A percentile compares a stretch with the other conserved stretches of the same genome.
Conservation (phyloP, 768 basidiomycete species). For the Aureoboletus auriporus region DNA sequence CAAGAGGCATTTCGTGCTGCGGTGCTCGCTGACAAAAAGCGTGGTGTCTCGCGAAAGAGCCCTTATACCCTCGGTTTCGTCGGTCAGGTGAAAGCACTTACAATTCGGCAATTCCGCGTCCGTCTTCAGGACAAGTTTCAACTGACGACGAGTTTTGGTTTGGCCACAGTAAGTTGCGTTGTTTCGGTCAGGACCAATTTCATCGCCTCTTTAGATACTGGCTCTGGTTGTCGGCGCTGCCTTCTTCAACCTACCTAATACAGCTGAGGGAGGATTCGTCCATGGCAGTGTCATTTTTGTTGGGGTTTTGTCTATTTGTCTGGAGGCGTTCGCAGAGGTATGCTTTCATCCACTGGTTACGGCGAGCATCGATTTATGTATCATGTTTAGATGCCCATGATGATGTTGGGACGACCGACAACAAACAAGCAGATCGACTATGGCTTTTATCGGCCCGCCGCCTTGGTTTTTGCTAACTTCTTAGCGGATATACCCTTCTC, state of each 20-base stretch:
- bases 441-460: slow-evolving; percentile 64
- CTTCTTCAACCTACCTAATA: slow-evolving; percentile 68
- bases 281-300: slow-evolving; percentile 79
- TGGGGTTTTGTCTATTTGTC: slow-evolving; percentile 59
- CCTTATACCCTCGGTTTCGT: slow-evolving; percentile 80
- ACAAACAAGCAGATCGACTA: slow-evolving; percentile 64
- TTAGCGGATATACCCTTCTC: slow-evolving; percentile 70
- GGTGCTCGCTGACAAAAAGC: slow-evolving; percentile 73
- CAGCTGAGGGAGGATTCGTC: slow-evolving; percentile 82
- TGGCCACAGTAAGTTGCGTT: slow-evolving; percentile 50
- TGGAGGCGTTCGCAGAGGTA: slow-evolving; percentile 73
- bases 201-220: slow-evolving; percentile 5
- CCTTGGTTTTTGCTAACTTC: slow-evolving; percentile 62
- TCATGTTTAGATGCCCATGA: slow-evolving; percentile 52
- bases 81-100: slow-evolving; percentile 69
- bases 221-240: slow-evolving; percentile 69
- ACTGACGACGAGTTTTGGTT: slow-evolving; percentile 62
- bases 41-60: slow-evolving; percentile 70
- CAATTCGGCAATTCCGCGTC: slow-evolving; percentile 69
- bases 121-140: slow-evolving; percentile 76
- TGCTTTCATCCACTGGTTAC: slow-evolving; percentile 13
- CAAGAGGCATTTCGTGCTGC: slow-evolving; percentile 76
- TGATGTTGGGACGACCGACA: slow-evolving; percentile 80
- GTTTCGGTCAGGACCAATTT: background rate
- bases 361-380: slow-evolving; percentile 1